Percentiles rank a stretch among this genome's conserved stretches.
These are phyloP conservation scores for Calonectria hongkongensis DNA, from an alignment of 2,329 filamentous ascomycete species.

Conservation along the genomic window DNA sequence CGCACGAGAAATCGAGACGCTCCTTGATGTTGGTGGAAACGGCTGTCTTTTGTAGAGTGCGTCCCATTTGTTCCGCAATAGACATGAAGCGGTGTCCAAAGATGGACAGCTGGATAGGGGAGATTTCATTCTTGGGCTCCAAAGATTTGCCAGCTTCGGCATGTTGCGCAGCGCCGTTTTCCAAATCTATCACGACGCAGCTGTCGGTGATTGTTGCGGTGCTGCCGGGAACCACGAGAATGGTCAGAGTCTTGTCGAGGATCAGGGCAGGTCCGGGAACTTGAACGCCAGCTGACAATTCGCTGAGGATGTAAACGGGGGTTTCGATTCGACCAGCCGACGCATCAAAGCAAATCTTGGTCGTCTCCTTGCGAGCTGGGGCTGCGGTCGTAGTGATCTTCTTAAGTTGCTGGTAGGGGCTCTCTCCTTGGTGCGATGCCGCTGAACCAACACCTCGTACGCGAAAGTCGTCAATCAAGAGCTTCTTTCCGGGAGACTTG, in stretches of 20 bases:
- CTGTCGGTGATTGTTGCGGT: slow-evolving; percentile 59
- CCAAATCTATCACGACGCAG: slow-evolving; percentile 60
- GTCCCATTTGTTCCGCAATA: slow-evolving; percentile 89
- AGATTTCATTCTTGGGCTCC: slow-evolving; percentile 63
- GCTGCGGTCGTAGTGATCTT: slow-evolving; percentile 30
- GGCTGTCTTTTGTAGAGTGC: slow-evolving; percentile 85
- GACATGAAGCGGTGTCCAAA: slow-evolving; percentile 90
- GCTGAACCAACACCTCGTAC: slow-evolving; percentile 60
- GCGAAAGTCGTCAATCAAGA: slow-evolving; percentile 66
- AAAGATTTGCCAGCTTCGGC: slow-evolving; percentile 21
- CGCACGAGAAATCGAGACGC: slow-evolving; percentile 87
- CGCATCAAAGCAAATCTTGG: slow-evolving; percentile 43
- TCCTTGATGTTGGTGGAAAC: slow-evolving; percentile 89
- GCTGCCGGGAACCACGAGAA: slow-evolving; percentile 75
- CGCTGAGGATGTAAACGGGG: slow-evolving; percentile 52
- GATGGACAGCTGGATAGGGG: slow-evolving; percentile 84
- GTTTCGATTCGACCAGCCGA: slow-evolving; percentile 50
- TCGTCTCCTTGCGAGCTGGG: slow-evolving; percentile 35
- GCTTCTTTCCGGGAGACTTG: slow-evolving; percentile 60
- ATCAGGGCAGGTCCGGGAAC: slow-evolving; percentile 68
- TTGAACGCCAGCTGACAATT: slow-evolving; percentile 40
- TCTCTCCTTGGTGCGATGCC: slow-evolving; percentile 42
- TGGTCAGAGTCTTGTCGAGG: slow-evolving; percentile 82
- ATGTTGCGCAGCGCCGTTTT: slow-evolving; percentile 23
- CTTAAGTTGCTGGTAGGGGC: slow-evolving; percentile 50